phyloP scores from a whole-genome alignment of 2,329 filamentous ascomycete species.

The Fusarium guadeloupense region DNA sequence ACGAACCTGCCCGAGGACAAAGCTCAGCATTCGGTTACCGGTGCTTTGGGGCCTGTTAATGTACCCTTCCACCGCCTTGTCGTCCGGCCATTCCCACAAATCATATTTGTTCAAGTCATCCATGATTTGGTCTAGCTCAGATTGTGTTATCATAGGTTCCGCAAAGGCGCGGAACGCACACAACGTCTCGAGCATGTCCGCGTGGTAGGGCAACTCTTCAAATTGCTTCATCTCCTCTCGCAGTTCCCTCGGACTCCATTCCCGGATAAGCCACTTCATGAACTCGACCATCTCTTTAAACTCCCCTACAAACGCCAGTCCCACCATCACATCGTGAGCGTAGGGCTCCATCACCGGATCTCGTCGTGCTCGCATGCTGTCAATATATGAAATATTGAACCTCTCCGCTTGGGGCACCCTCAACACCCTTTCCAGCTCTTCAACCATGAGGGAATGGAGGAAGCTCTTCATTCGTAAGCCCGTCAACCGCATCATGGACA shows the following conservation, averaged over 20 bases:
- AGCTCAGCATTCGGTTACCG: slow-evolving; percentile 38
- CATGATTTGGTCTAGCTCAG: slow-evolving; percentile 47
- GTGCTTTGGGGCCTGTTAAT: slow-evolving; percentile 39
- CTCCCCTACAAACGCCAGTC: slow-evolving; percentile 69
- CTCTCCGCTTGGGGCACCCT: slow-evolving; percentile 26
- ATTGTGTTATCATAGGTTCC: slow-evolving; percentile 51
- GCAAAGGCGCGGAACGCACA: slow-evolving; percentile 61
- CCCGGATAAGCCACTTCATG: slow-evolving; percentile 65
- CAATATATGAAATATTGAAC: slow-evolving; percentile 44
- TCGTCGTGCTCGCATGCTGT: slow-evolving; percentile 46
- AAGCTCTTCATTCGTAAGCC: slow-evolving; percentile 41
- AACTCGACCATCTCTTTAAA: slow-evolving; percentile 65
- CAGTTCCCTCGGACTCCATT: slow-evolving; percentile 52
- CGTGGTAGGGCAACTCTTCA: slow-evolving; percentile 47
- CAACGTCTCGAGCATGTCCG: slow-evolving; percentile 51
- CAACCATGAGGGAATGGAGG: slow-evolving; percentile 39
- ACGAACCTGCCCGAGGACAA: slow-evolving; percentile 38
- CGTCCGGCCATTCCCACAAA: slow-evolving; percentile 52
- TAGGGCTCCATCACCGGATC: slow-evolving; percentile 51
- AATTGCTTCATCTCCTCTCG: slow-evolving; percentile 49
- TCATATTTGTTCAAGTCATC: slow-evolving; percentile 38
- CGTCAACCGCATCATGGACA: slow-evolving; percentile 34
- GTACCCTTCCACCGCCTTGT: slow-evolving; percentile 49
- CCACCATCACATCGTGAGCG: slow-evolving; percentile 68
- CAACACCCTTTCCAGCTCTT: slow-evolving; percentile 37